These are phyloP conservation scores for Lichtheimia hyalospora DNA, from an alignment of 371 early-diverging fungal species.

Conservation along the genomic window DNA sequence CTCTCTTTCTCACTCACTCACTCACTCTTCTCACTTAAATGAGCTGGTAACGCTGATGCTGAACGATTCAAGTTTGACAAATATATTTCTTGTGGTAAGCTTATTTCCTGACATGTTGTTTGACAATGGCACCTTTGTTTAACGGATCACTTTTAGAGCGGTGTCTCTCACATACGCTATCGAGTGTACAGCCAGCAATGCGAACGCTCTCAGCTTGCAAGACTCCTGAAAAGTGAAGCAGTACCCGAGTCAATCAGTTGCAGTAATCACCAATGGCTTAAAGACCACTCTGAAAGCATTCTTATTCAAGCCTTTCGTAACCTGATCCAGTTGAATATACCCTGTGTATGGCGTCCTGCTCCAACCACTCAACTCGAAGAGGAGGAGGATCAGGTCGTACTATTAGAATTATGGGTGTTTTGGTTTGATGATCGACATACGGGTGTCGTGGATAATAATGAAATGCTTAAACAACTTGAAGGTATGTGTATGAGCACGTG, in stretches of 20 bases:
- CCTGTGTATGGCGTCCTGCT: slow-evolving; percentile 33
- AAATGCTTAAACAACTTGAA: slow-evolving; percentile 31
- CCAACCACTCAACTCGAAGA: background rate
- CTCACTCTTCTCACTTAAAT: slow-evolving; percentile 8
- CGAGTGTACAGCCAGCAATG: slow-evolving; percentile 44
- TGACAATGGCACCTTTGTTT: background rate
- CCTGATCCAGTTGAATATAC: slow-evolving; percentile 30
- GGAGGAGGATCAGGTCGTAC: slow-evolving; percentile 10
- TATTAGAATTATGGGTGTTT: slow-evolving; percentile 50
- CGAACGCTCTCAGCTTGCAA: slow-evolving; percentile 20
- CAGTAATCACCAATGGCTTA: background rate
- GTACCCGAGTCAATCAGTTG: slow-evolving; percentile 1
- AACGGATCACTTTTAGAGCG: slow-evolving; percentile 26
- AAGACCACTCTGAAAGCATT: slow-evolving; percentile 4
- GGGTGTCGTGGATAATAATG: slow-evolving; percentile 40
- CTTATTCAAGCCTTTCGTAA: slow-evolving; percentile 34
- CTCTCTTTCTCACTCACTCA: background rate
- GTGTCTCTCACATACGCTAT: slow-evolving; percentile 51
- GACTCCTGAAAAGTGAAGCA: slow-evolving; percentile 22
- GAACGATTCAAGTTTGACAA: slow-evolving; percentile 51
- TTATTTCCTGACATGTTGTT: background rate
- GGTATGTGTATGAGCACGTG: slow-evolving; percentile 20
- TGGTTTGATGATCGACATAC: slow-evolving; percentile 54
- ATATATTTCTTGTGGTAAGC: slow-evolving; percentile 51
- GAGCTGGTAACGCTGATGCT: slow-evolving; percentile 32